These are phyloP conservation scores for Alternaria alternata DNA, from an alignment of 2,329 filamentous ascomycete species.

Conservation along the genomic window DNA sequence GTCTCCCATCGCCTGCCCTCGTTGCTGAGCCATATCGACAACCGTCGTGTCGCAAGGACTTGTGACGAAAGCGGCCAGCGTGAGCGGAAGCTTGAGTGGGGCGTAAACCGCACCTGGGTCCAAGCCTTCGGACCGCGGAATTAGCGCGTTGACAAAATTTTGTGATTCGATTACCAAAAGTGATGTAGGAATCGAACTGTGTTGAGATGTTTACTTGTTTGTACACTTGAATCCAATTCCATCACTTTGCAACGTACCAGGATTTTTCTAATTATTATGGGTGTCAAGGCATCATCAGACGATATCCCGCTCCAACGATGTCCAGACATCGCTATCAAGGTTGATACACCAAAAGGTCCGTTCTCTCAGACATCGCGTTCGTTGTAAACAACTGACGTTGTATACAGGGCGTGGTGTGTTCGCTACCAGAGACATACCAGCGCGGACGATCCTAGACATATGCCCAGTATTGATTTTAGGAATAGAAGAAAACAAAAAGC, in stretches of 20 bases:
- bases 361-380: not conserved
- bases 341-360: slow-evolving; percentile 62
- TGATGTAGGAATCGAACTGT: not conserved
- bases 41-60: slow-evolving; percentile 11
- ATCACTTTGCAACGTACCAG: not conserved
- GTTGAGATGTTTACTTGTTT: not conserved
- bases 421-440: slow-evolving; percentile 56
- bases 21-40: slow-evolving; percentile 49
- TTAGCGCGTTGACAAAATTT: slow-evolving; percentile 16
- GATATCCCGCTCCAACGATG: slow-evolving; percentile 52
- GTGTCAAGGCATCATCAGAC: not conserved
- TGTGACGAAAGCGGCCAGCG: slow-evolving; percentile 17
- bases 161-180: not conserved
- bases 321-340: slow-evolving; percentile 53
- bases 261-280: slow-evolving; percentile 1
- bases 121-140: slow-evolving; percentile 11
- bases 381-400: slow-evolving; percentile 6
- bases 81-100: slow-evolving; percentile 22
- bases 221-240: too few relatives aligned
- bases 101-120: slow-evolving; percentile 8
- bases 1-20: slow-evolving; percentile 50
- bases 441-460: slow-evolving; percentile 60
- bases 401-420: slow-evolving; percentile 62
- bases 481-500: slow-evolving; percentile 56
- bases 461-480: slow-evolving; percentile 62